A percentile compares a stretch with the other conserved stretches of the same genome.
phyloP scores from a whole-genome alignment of 371 early-diverging fungal species.

The Rhizopus stolonifer region DNA sequence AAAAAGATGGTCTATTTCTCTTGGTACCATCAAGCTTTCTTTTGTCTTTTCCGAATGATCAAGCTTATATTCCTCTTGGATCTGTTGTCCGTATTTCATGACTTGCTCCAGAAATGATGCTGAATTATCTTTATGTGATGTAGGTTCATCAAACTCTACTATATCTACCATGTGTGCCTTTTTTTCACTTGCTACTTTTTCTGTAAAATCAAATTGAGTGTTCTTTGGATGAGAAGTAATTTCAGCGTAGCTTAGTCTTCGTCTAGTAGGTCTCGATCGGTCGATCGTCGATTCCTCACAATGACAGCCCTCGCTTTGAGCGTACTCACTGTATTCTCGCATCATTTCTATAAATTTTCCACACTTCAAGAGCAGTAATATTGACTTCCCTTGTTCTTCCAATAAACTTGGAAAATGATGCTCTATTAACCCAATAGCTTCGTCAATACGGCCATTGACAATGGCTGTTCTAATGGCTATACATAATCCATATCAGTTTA shows the following conservation, averaged over 20 bases:
- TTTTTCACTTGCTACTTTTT: not conserved
- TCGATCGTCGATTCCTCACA: slow-evolving; percentile 20
- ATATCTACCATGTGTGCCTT: slow-evolving; percentile 13
- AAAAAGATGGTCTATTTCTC: not conserved
- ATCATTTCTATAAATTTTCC: slow-evolving; percentile 88
- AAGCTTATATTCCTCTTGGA: slow-evolving; percentile 68
- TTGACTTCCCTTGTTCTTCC: slow-evolving; percentile 38
- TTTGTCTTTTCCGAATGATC: slow-evolving; percentile 33
- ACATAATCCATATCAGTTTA: not conserved
- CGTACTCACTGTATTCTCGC: slow-evolving; percentile 15
- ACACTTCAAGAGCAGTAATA: slow-evolving; percentile 74
- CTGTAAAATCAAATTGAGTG: slow-evolving; percentile 1
- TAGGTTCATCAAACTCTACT: not conserved
- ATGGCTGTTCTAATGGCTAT: slow-evolving; percentile 69
- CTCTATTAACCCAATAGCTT: slow-evolving; percentile 65
- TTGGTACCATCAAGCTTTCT: slow-evolving; percentile 28
- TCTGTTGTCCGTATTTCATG: slow-evolving; percentile 69
- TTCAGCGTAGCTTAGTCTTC: slow-evolving; percentile 37
- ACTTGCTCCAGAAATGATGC: slow-evolving; percentile 34
- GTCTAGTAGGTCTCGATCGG: slow-evolving; percentile 14
- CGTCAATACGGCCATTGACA: slow-evolving; percentile 69
- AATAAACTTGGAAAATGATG: slow-evolving; percentile 66
- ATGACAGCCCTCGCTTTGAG: too few relatives aligned
- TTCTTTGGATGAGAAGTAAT: slow-evolving; percentile 32
- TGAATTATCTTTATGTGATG: too few relatives aligned